Conservation (phyloP, 306 rosid genomes). For the Cicer bijugum region DNA sequence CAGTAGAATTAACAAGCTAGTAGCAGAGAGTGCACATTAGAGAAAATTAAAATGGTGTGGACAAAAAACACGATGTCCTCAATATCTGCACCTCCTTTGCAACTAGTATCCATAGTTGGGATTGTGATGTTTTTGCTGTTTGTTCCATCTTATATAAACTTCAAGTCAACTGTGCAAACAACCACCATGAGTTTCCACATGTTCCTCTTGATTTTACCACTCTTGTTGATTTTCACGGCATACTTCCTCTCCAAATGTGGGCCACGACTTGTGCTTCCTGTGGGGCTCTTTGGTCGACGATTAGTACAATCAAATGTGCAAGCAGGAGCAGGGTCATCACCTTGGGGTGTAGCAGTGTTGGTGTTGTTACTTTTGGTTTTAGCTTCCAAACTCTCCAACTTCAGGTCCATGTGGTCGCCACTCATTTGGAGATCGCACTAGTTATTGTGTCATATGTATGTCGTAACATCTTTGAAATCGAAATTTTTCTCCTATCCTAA, state of each 20-base stretch:
- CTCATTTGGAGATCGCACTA: constrained; percentile 54
- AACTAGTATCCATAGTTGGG: constrained; percentile 54
- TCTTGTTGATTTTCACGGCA: constrained; percentile 56
- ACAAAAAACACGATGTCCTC: constrained; percentile 54
- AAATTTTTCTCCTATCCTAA: not conserved
- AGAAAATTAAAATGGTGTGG: constrained; percentile 57
- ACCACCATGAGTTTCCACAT: constrained; percentile 48
- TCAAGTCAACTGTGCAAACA: constrained; percentile 56
- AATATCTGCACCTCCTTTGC: constrained; percentile 60
- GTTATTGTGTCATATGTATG: not conserved
- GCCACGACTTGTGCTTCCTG: constrained; percentile 39
- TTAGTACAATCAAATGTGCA: not conserved
- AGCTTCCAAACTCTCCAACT: constrained; percentile 59
- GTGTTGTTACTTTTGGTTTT: constrained; percentile 60
- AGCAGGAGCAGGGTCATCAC: constrained; percentile 45
- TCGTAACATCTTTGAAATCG: not conserved
- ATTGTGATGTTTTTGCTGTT: constrained; percentile 55
- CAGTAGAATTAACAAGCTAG: not conserved
- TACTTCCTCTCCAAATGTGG: constrained; percentile 50
- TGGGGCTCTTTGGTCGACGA: constrained; percentile 4
- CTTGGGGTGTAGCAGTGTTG: constrained; percentile 67
- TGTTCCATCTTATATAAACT: constrained; percentile 59
- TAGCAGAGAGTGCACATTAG: not conserved
- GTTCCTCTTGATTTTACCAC: constrained; percentile 56
- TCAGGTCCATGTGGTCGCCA: constrained; percentile 72